Conservation (phyloP, 257 asterid species). For the Schizonepeta tenuifolia region DNA sequence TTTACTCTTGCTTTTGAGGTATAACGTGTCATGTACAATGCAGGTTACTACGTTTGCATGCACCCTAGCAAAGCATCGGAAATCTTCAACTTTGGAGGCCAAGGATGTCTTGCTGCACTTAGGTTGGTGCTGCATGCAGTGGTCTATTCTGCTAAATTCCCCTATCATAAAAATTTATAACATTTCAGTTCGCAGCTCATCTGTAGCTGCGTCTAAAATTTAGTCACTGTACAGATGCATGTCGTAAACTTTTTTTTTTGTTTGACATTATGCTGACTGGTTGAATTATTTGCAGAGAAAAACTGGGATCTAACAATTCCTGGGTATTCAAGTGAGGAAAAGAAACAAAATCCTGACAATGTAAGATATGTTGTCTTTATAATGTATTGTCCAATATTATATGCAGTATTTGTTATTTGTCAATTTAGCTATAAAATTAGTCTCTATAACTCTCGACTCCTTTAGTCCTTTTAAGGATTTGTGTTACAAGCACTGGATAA, state of each 20-base stretch:
- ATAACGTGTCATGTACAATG: constrained; percentile 23
- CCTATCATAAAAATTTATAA: constrained; percentile 15
- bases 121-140: constrained; percentile 63
- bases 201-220: constrained; percentile 12
- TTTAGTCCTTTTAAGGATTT: constrained; percentile 18
- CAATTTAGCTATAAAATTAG: not conserved
- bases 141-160: constrained; percentile 22
- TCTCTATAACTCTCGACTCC: not conserved
- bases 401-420: constrained; percentile 2
- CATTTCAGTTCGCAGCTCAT: constrained; percentile 6
- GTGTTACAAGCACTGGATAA: constrained; percentile 11
- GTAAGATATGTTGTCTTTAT: constrained; percentile 53
- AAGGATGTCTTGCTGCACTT: constrained; percentile 91
- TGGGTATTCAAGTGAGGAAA: constrained; percentile 85
- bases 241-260: not conserved
- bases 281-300: constrained; percentile 70
- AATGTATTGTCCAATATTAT: constrained; percentile 5
- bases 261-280: constrained; percentile 35
- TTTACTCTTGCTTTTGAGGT: constrained; percentile 13
- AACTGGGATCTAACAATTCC: constrained; percentile 83
- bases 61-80: constrained; percentile 94
- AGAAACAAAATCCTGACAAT: constrained; percentile 46
- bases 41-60: constrained; percentile 89
- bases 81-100: constrained; percentile 86
- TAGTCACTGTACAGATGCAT: not conserved